Evolutionary conservation across 495 filamentous ascomycete genomes (phyloP), one percentile per base, ranked within the genome.

Genomic region (Aspergillus steynii): DNA sequence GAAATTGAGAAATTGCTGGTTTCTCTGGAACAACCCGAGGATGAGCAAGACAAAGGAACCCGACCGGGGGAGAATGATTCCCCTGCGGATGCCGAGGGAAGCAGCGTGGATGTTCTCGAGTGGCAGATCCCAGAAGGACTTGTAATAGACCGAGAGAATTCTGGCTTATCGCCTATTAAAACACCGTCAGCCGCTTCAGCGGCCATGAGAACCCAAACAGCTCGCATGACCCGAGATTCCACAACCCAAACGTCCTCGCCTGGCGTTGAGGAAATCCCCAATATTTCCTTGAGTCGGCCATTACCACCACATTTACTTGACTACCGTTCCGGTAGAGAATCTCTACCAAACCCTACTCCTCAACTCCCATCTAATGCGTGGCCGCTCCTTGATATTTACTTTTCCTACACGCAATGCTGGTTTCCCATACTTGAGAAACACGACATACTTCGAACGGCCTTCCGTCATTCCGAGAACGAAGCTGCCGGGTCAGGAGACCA

Each of bases 401-500:
- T 90, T 65, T 85, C 88, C 10, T 90, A 88, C 62, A 91, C 88
- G 0, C 86, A 90, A 69, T 83, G 80, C 31, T 92, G 88, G 88
- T 82, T 91, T 37, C 89, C 89, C 6, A 88, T 92, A 52, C 74
- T 86, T 26, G 87, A 90, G 60, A 90, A 89, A 65, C 84, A 89
- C 62, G 83, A 85, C 59, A 74, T 90, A 15, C 72, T 85, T 32
- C 79, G 80, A 42, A 74, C 77, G 2, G 74, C 77, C 25, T 82
- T 81, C 59, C 74, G 73, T 45, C 65, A 80, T 66, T 74, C 77
- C 49, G 76, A 80, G 49, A 72, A 78, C 26, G 69, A 77, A 29
- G 58, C 64, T 12, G 56, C 77, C 1, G 76, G 74, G 2, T 82
- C 80, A 50, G 83, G 83, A 1, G 81, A 82, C 31, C 80, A 89